Evolutionary conservation across 306 rosid species (phyloP), one percentile per base, ranked within the genome.

Genomic region (Trifolium dubium): DNA sequence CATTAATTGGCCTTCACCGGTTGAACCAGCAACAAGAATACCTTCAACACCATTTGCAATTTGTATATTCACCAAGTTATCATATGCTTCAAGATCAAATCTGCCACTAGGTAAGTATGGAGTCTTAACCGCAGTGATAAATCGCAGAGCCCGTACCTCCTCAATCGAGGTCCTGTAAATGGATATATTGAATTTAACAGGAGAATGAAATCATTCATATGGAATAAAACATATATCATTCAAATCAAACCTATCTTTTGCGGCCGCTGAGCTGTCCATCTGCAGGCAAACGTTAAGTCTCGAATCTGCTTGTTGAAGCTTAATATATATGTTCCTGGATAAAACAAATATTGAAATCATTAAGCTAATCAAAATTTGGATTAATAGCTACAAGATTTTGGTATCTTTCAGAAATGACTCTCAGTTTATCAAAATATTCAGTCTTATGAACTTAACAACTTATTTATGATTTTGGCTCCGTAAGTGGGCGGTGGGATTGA

Each of bases 31-130:
- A 32, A 90, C 96, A 79, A 93, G 87, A 73, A 93, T 84, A 31
- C 87, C 93, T 35, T 90, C 92, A 28, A 54, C 85, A 12, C 97
- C 97, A 49, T 87, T 69, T 44, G 28, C 78, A 69, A 93, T 89
- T 74, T 93, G 97, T 63, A 49, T 64, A 31, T 90, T 84, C 70
- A 90, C 88, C 86, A 93, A 69, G 69, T 84, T 85, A 83, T 90
- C 98, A 35, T 93, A 89, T 18, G 98, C 89, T 82, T 87, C 96
- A 10, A 92, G 86, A 85, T 87, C 98, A 68, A 92, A 84, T 65
- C 92, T 85, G 51, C 93, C 93, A 71, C 86, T 90, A 0, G 97
- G 97, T 9, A 90, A 87, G 77, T 90, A 89, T 9, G 98, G 93
- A 14, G 96, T 89, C 85, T 90, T 89, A 80, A 89, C 83, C 64